These are phyloP conservation scores for Cladophialophora psammophila DNA, from an alignment of 2,329 filamentous ascomycete species.

Conservation along the genomic window DNA sequence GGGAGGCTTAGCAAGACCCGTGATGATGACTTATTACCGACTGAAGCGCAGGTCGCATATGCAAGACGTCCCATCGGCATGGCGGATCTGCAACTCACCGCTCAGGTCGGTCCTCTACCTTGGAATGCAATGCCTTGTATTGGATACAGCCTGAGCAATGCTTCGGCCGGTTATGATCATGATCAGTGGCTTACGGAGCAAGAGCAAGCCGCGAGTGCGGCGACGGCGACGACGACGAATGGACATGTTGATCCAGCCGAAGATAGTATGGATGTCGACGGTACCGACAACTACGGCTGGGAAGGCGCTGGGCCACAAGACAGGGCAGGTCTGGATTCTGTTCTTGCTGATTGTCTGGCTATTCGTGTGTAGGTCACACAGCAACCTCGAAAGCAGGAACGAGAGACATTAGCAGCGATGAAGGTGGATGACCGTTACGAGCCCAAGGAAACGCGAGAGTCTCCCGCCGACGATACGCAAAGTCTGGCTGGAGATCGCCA, in stretches of 20 bases:
- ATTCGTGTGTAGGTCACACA: slow-evolving; percentile 26
- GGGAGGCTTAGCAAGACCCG: slow-evolving; percentile 78
- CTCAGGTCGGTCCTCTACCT: slow-evolving; percentile 77
- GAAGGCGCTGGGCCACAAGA: slow-evolving; percentile 61
- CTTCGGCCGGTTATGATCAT: slow-evolving; percentile 77
- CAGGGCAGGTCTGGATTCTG: slow-evolving; percentile 42
- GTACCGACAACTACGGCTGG: slow-evolving; percentile 68
- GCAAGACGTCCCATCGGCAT: slow-evolving; percentile 76
- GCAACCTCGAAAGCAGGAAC: not conserved
- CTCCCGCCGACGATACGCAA: not conserved
- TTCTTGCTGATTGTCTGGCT: slow-evolving; percentile 53
- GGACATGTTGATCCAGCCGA: slow-evolving; percentile 30
- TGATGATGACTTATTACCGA: slow-evolving; percentile 74
- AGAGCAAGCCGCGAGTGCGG: slow-evolving; percentile 13
- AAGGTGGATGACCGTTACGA: not conserved
- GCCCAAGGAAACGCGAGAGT: not conserved
- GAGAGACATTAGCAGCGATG: not conserved
- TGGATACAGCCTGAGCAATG: slow-evolving; percentile 71
- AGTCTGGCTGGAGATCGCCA: not conserved
- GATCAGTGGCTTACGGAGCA: slow-evolving; percentile 64
- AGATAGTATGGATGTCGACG: slow-evolving; percentile 49
- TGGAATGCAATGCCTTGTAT: slow-evolving; percentile 80
- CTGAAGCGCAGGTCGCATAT: slow-evolving; percentile 78
- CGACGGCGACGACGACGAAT: slow-evolving; percentile 3
- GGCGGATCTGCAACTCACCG: slow-evolving; percentile 76